Conservation (phyloP, 441 rosid species). For the Pelargonium citronellum region DNA sequence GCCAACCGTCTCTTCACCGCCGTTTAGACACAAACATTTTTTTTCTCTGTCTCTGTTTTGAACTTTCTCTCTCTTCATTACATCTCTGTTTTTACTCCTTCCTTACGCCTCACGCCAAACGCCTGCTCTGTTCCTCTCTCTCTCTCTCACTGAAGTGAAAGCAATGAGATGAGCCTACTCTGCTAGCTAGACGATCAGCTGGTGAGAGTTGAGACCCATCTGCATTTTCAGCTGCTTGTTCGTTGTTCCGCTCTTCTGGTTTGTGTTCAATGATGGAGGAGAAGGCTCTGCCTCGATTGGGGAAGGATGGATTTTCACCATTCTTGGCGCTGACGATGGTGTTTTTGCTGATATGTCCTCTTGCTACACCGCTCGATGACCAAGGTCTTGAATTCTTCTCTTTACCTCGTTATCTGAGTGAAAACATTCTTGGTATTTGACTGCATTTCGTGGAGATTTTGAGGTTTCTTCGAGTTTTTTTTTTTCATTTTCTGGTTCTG, state of each 20-base stretch:
- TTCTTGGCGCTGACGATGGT: slow-evolving; percentile 9
- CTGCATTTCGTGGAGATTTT: no score
- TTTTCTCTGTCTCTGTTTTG: not conserved
- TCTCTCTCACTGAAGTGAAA: not conserved
- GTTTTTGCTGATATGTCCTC: slow-evolving; percentile 26
- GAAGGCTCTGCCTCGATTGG: slow-evolving; percentile 3
- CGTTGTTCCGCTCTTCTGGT: no score
- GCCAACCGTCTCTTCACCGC: slow-evolving; percentile 59
- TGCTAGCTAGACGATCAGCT: no score
- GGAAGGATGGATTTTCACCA: slow-evolving; percentile 2
- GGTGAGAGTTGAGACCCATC: no score
- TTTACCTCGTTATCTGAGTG: no score
- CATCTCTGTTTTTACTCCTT: slow-evolving; percentile 37
- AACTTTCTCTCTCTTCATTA: slow-evolving; percentile 47
- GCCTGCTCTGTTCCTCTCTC: slow-evolving; percentile 37
- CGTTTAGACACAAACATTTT: slow-evolving; percentile 30
- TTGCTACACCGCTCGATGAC: slow-evolving; percentile 39
- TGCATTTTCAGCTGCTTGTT: no score
- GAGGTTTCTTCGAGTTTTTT: no score
- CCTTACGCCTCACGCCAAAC: slow-evolving; percentile 80
- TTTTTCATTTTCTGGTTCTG: no score
- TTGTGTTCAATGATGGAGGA: not conserved
- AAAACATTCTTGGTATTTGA: not conserved
- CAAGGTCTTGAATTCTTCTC: slow-evolving; percentile 43
- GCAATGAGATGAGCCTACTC: no score